A percentile compares a stretch with the other conserved stretches of the same genome.
These are phyloP conservation scores for Boletus tylopilopsis DNA, from an alignment of 768 basidiomycete species.

Conservation along the genomic window DNA sequence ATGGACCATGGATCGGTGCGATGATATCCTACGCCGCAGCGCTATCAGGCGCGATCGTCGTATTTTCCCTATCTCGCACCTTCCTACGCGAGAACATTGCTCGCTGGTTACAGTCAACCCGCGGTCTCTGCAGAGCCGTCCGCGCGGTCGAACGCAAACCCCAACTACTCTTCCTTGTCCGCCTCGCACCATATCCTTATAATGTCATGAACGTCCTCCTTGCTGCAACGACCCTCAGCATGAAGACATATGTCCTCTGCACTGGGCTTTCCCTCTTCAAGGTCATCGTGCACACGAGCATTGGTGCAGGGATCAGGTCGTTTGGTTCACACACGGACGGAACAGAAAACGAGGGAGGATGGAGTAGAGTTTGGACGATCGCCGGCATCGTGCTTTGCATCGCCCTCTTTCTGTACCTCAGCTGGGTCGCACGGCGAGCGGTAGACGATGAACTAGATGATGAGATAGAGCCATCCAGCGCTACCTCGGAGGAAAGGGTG, in stretches of 20 bases:
- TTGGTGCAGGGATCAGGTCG: conserved; percentile 83
- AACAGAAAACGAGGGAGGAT: conserved; percentile 40
- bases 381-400: conserved; percentile 68
- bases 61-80: conserved; percentile 75
- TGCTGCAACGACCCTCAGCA: conserved; percentile 76
- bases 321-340: conserved; percentile 55
- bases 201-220: conserved; percentile 96
- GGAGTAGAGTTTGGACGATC: conserved; percentile 60
- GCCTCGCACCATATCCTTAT: conserved; percentile 88
- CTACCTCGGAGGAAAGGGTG: conserved; percentile 46
- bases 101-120: conserved; percentile 66
- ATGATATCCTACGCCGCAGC: conserved; percentile 86
- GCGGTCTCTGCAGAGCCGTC: conserved; percentile 75
- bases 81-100: conserved; percentile 70
- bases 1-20: conserved; percentile 79
- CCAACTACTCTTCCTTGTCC: conserved; percentile 84
- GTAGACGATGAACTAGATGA: conserved; percentile 54
- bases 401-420: conserved; percentile 74
- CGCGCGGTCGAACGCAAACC: conserved; percentile 86
- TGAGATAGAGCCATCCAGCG: conserved; percentile 29
- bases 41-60: conserved; percentile 76
- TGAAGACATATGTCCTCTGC: conserved; percentile 74
- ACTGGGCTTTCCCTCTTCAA: conserved; percentile 86
- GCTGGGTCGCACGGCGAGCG: conserved; percentile 70
- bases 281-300: conserved; percentile 84